Evolutionary conservation across 1,284 basidiomycete genomes (phyloP).

Genomic region (Puccinia brachypodii): DNA sequence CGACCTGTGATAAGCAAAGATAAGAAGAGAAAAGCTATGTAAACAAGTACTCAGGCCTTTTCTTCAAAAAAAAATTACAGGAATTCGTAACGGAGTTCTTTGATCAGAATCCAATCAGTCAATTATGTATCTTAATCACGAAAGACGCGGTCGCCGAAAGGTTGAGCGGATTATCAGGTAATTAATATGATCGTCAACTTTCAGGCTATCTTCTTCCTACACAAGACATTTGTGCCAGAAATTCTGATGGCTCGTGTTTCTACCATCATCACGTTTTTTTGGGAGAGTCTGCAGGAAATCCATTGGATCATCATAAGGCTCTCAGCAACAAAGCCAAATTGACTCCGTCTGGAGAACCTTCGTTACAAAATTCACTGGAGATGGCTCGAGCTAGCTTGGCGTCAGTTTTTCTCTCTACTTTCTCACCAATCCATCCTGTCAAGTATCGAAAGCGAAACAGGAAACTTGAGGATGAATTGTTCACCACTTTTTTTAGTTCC

Average conservation of each 20-base stretch:
- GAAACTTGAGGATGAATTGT: neutral
- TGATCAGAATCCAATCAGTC: constrained; percentile 98
- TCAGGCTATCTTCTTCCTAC: neutral
- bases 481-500: neutral
- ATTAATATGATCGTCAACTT: neutral
- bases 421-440: neutral
- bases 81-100: constrained; percentile 96
- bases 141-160: constrained; percentile 56
- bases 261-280: constrained; percentile 12
- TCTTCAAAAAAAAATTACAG: constrained; percentile 13
- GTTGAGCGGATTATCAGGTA: constrained; percentile 51
- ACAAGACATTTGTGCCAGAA: neutral
- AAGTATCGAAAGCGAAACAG: neutral
- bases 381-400: constrained; percentile 90
- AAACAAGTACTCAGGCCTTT: neutral
- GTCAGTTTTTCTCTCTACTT: constrained; percentile 60
- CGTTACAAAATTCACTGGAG: constrained; percentile 91
- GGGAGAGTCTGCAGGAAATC: constrained; percentile 69
- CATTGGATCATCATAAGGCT: constrained; percentile 82
- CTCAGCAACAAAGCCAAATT: constrained; percentile 83
- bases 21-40: neutral
- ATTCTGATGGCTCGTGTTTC: constrained; percentile 70
- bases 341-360: constrained; percentile 87
- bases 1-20: neutral
- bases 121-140: constrained; percentile 60